Evolutionary conservation across 2,329 filamentous ascomycete genomes (phyloP).

Genomic region (Aspergillus melleus): DNA sequence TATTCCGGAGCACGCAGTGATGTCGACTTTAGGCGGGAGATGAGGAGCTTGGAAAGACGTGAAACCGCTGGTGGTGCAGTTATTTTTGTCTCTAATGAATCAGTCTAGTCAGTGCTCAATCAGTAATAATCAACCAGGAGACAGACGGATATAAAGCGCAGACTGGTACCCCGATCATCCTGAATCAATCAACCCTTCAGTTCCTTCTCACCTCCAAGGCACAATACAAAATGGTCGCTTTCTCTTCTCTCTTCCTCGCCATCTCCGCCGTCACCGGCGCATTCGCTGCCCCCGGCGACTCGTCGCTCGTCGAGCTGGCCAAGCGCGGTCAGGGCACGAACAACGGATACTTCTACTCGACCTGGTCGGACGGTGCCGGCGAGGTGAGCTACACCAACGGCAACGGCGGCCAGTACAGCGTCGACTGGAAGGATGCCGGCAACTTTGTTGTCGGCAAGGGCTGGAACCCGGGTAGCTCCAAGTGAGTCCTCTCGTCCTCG

Average conservation of each 20-base stretch:
- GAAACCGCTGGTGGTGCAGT: not conserved
- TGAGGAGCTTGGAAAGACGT: not conserved
- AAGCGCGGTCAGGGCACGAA: conserved; percentile 29
- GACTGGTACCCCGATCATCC: not conserved
- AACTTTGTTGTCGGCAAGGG: conserved; percentile 62
- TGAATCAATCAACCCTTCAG: not conserved
- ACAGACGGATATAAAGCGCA: not conserved
- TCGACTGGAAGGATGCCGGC: conserved; percentile 49
- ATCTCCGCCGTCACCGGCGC: conserved; percentile 9
- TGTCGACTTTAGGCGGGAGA: no score
- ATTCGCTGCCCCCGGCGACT: conserved; percentile 7
- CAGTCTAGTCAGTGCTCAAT: not conserved
- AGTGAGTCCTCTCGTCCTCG: no score
- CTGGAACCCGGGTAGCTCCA: conserved; percentile 54
- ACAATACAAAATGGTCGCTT: conserved; percentile 11
- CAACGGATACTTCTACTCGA: conserved; percentile 53
- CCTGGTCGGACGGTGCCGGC: conserved; percentile 50
- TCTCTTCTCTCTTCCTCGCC: conserved; percentile 13
- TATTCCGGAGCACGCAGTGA: not conserved
- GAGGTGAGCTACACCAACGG: conserved; percentile 51
- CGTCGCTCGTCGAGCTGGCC: conserved; percentile 4
- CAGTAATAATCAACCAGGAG: not conserved
- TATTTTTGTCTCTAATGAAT: not conserved
- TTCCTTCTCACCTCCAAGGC: not conserved
- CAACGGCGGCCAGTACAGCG: conserved; percentile 46